These are phyloP conservation scores for Pyricularia grisea DNA, from an alignment of 2,329 filamentous ascomycete species.

Conservation along the genomic window DNA sequence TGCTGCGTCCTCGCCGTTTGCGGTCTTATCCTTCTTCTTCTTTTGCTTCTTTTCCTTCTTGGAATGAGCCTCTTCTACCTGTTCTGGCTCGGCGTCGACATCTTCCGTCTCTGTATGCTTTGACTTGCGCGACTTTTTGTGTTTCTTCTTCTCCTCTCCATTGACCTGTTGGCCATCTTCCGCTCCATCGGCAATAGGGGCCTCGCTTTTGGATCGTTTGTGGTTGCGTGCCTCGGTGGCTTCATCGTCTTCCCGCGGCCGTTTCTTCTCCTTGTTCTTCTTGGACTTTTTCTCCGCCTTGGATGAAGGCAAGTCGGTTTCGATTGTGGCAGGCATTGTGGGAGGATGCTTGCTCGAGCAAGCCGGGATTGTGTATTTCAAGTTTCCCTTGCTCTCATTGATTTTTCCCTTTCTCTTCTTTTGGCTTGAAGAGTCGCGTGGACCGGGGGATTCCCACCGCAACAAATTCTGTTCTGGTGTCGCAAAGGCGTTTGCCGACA, in stretches of 20 bases:
- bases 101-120: not conserved
- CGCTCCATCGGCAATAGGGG: not conserved
- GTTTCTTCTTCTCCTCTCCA: not conserved
- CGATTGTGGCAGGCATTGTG: conserved; percentile 8
- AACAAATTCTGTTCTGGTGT: not conserved
- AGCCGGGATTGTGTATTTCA: not conserved
- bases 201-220: conserved; percentile 6
- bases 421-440: not conserved
- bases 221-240: conserved; percentile 3
- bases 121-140: conserved; percentile 18
- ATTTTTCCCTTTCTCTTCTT: not conserved
- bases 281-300: conserved; percentile 27
- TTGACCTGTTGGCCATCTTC: not conserved
- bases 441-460: not conserved
- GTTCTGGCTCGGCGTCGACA: not conserved
- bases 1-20: conserved; percentile 25
- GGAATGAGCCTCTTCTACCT: conserved; percentile 9
- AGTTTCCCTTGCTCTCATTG: not conserved
- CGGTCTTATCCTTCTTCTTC: conserved; percentile 23
- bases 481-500: not conserved
- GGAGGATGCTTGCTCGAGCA: not conserved
- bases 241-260: conserved; percentile 7
- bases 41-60: conserved; percentile 35
- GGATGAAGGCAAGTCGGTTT: not conserved
- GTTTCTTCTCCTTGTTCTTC: conserved; percentile 7